phyloP scores from a whole-genome alignment of 345 rosid species.

The Fremontodendron californicum region DNA sequence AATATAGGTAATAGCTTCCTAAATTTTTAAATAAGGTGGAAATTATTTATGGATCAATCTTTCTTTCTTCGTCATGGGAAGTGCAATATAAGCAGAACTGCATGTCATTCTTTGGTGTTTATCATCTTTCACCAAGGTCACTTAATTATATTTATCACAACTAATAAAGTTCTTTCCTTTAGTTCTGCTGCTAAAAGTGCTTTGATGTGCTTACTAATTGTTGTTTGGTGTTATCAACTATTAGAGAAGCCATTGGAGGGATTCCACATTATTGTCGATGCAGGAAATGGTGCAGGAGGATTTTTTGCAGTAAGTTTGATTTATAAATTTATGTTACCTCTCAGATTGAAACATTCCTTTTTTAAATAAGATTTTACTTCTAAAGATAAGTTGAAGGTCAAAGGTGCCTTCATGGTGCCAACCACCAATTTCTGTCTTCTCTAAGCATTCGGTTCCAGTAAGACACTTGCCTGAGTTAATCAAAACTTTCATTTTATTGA shows the following conservation, averaged over 20 bases:
- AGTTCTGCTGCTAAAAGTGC: conserved; percentile 9
- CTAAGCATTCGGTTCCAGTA: too few species aligned
- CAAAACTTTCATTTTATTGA: neutral
- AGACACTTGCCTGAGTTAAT: neutral
- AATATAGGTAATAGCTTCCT: conserved; percentile 54
- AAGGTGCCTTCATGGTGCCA: neutral
- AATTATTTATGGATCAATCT: neutral
- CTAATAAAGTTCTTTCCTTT: neutral
- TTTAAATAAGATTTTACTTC: neutral
- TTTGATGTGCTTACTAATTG: conserved; percentile 22
- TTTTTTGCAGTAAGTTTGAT: conserved; percentile 80
- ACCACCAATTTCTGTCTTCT: too few species aligned
- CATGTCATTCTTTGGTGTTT: conserved; percentile 3
- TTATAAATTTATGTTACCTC: neutral
- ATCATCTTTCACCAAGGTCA: neutral
- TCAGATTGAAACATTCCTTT: neutral
- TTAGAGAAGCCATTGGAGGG: conserved; percentile 95
- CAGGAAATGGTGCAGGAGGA: conserved; percentile 99
- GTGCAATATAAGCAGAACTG: conserved; percentile 5
- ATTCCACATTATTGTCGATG: conserved; percentile 95
- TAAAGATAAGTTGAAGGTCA: neutral
- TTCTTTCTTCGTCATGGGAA: neutral
- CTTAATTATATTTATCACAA: neutral
- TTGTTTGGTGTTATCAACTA: conserved; percentile 25
- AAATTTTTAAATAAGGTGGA: conserved; percentile 9